Evolutionary conservation across 495 filamentous ascomycete genomes (phyloP).

Genomic region (Hypoxylon intermedium): DNA sequence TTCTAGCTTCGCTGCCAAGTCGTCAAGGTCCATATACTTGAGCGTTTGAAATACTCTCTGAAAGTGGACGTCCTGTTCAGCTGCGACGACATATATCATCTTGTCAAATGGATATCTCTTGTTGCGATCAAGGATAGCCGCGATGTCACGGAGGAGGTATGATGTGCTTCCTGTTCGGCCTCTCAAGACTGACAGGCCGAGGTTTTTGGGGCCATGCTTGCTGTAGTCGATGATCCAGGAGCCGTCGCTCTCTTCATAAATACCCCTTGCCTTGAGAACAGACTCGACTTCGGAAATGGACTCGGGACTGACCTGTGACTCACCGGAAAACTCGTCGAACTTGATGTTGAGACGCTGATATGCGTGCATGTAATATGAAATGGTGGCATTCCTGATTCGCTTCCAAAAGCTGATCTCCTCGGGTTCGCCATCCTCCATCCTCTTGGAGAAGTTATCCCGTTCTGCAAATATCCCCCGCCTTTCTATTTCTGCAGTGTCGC

Average conservation of each 20-base stretch:
- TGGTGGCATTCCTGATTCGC: slow-evolving; percentile 70
- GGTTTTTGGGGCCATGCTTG: slow-evolving; percentile 69
- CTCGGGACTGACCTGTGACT: slow-evolving; percentile 63
- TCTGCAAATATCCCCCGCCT: slow-evolving; percentile 60
- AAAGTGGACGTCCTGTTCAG: slow-evolving; percentile 75
- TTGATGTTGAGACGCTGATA: slow-evolving; percentile 72
- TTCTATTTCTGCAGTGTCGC: slow-evolving; percentile 61
- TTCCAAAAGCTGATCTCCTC: slow-evolving; percentile 69
- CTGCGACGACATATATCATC: slow-evolving; percentile 78
- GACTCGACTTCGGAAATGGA: slow-evolving; percentile 61
- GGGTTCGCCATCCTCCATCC: slow-evolving; percentile 69
- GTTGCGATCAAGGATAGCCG: slow-evolving; percentile 67
- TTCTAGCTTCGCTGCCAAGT: slow-evolving; percentile 66
- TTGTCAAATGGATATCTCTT: slow-evolving; percentile 72
- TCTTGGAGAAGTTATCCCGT: slow-evolving; percentile 72
- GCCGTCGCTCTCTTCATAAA: slow-evolving; percentile 70
- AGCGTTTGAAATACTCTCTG: slow-evolving; percentile 75
- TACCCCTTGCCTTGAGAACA: slow-evolving; percentile 62
- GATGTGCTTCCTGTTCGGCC: slow-evolving; percentile 72
- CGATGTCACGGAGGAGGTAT: slow-evolving; percentile 78
- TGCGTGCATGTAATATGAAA: slow-evolving; percentile 66
- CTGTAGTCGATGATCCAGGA: slow-evolving; percentile 72
- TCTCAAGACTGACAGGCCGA: slow-evolving; percentile 72
- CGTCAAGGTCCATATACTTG: slow-evolving; percentile 70
- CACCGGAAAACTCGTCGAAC: slow-evolving; percentile 75